Evolutionary conservation across 306 rosid species (phyloP).

Genomic region (Vigna reflexopilosa): DNA sequence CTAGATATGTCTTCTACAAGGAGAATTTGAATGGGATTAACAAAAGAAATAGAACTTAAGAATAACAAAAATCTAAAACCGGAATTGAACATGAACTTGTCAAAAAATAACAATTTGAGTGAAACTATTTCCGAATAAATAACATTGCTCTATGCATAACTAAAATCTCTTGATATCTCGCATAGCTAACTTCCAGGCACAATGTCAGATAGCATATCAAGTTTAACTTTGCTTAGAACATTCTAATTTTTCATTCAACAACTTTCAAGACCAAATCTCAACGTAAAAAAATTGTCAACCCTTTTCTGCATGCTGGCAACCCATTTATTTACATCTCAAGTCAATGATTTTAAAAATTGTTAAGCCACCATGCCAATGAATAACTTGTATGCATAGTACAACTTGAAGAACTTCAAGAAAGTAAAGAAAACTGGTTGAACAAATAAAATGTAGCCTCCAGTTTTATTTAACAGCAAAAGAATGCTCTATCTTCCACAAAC

Average conservation of each 20-base stretch:
- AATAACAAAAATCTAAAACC: not conserved
- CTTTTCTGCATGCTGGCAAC: no score
- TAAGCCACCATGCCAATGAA: not conserved
- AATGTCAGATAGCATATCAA: no score
- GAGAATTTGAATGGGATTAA: not conserved
- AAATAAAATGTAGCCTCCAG: not conserved
- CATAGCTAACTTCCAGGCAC: no score
- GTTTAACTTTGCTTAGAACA: no score
- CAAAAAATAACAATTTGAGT: constrained; percentile 28
- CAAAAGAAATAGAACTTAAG: not conserved
- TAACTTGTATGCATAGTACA: not conserved
- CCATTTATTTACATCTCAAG: no score
- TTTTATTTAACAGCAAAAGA: not conserved
- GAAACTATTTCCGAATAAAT: constrained; percentile 29
- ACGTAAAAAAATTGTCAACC: no score
- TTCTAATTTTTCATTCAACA: no score
- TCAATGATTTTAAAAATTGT: no score
- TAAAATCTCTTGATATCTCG: no score
- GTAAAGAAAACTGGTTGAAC: not conserved
- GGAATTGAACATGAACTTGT: constrained; percentile 24
- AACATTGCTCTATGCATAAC: not conserved
- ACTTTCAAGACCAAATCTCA: no score
- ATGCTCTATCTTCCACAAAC: constrained; percentile 1
- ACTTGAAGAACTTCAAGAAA: not conserved
- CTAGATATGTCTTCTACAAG: no score